These are phyloP conservation scores for Kodamaea leandrae DNA, from an alignment of 805 yeast genomes.

Conservation along the genomic window DNA sequence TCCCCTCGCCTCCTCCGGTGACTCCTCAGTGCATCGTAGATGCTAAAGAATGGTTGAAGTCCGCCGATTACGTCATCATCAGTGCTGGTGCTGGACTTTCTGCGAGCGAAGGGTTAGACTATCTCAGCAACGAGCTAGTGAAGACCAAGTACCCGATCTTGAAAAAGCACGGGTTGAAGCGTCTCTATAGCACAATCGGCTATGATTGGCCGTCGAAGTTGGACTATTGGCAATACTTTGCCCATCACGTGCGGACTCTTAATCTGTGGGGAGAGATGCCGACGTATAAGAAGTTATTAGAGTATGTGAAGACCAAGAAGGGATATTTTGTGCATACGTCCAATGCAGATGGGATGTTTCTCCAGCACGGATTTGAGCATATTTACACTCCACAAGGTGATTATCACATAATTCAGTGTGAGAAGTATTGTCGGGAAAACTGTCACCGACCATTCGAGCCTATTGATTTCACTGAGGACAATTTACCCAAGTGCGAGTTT, in stretches of 20 bases:
- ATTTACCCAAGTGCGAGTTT: conserved; percentile 1
- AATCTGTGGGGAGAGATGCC: background rate
- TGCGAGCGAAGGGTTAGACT: conserved; percentile 5
- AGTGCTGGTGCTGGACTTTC: conserved; percentile 8
- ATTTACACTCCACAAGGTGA: conserved; percentile 2
- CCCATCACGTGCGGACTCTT: background rate
- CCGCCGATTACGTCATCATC: conserved; percentile 3
- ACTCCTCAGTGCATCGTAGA: background rate
- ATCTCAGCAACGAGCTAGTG: background rate
- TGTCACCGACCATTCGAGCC: background rate
- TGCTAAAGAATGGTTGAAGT: background rate
- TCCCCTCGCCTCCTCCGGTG: background rate
- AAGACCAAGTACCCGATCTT: conserved; percentile 1
- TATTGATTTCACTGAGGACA: background rate
- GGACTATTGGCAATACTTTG: conserved; percentile 1
- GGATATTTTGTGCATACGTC: conserved; percentile 1
- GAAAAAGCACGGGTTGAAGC: background rate
- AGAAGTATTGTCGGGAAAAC: background rate
- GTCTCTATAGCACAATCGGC: conserved; percentile 3
- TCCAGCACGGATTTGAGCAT: conserved; percentile 3
- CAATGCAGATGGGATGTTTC: conserved; percentile 5
- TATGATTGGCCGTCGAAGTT: background rate
- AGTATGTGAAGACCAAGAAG: background rate
- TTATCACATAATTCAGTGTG: conserved; percentile 4
- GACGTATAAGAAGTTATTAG: background rate